Base-by-base conservation (phyloP, 768 basidiomycete species). In the Dioszegia crocea region DNA sequence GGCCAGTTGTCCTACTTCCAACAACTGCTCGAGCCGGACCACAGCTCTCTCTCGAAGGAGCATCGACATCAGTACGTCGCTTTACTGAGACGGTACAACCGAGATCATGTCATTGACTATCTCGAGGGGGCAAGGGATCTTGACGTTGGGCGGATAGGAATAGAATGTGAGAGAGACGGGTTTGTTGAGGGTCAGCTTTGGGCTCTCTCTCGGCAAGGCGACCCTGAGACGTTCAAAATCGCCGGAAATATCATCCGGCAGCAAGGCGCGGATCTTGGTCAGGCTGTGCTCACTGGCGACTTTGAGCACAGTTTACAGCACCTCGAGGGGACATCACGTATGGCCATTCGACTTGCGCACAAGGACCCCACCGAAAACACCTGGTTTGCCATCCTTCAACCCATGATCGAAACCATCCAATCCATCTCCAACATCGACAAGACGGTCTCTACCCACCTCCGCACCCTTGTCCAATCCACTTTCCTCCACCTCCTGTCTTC, bases 321-420 rank as follows among this genome's bases (percentile, higher is more conserved):
- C 52, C 76, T 94, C 40, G 79, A 83, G 56, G 79, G 80, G 1
- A 80, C 92, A 24, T 84, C 84, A 17, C 79, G 79, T 14, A 82
- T 83, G 29, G 87, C 86, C 30, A 81, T 87, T 2, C 76, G 80
- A 1, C 81, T 93, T 26, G 96, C 91, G 74, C 76, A 86, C 38
- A 82, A 85, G 54, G 84, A 83, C 52, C 61, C 29, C 76, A 65
- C 71, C 85, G 92, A 96, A 70, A 89, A 94, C 62, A 83, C 91
- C 63, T 98, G 92, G 92, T 90, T 91, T 75, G 83, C 85, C 61
- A 79, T 96, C 1, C 81, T 98, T 30, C 85, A 84, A 67, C 85
- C 86, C 60, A 87, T 96, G 70, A 86, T 96, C 53, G 82, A 85
- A 50, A 83, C 84, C 31, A 86, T 93, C 9, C 91, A 93, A 64